phyloP scores from a whole-genome alignment of 352 stramenopile species.

The Phytophthora pseudosyringae region DNA sequence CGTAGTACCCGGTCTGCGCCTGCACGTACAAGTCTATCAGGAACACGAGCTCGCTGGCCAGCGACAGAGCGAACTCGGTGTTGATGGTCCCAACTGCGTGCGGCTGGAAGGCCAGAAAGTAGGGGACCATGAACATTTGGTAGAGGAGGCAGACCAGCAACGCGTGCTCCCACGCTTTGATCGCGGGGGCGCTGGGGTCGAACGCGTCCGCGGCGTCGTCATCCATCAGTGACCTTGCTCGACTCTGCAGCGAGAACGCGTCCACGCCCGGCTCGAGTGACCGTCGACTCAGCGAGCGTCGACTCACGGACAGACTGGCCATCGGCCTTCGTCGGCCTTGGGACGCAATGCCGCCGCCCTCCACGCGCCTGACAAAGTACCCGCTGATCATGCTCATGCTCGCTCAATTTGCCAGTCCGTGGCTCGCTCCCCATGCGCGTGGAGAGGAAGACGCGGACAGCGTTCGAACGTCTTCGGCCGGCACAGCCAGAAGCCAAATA shows the following conservation, averaged over 20 bases:
- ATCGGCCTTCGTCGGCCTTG: conserved; percentile 19
- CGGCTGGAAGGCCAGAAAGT: conserved; percentile 56
- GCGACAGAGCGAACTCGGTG: conserved; percentile 29
- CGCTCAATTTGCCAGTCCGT: neutral
- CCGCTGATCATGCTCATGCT: conserved; percentile 41
- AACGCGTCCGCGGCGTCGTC: conserved; percentile 50
- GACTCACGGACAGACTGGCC: conserved; percentile 23
- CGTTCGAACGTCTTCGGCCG: neutral
- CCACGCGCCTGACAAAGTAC: conserved; percentile 22
- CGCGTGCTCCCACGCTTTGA: conserved; percentile 66
- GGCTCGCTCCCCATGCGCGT: conserved; percentile 1
- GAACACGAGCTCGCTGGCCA: conserved; percentile 57
- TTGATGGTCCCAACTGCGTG: conserved; percentile 18
- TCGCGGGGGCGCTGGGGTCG: conserved; percentile 46
- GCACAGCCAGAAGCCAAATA: neutral
- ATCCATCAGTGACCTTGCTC: conserved; percentile 23
- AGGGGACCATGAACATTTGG: conserved; percentile 62
- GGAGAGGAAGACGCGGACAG: neutral
- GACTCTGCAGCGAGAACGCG: conserved; percentile 23
- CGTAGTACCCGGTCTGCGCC: conserved; percentile 64
- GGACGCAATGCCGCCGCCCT: conserved; percentile 5
- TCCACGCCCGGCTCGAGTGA: conserved; percentile 24
- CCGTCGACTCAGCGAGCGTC: neutral
- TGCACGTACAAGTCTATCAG: conserved; percentile 62
- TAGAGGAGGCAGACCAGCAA: conserved; percentile 59